A percentile compares a stretch with the other conserved stretches of the same genome.
phyloP scores from a whole-genome alignment of 441 rosid genomes.

The Bocquillonia castaneifolia region DNA sequence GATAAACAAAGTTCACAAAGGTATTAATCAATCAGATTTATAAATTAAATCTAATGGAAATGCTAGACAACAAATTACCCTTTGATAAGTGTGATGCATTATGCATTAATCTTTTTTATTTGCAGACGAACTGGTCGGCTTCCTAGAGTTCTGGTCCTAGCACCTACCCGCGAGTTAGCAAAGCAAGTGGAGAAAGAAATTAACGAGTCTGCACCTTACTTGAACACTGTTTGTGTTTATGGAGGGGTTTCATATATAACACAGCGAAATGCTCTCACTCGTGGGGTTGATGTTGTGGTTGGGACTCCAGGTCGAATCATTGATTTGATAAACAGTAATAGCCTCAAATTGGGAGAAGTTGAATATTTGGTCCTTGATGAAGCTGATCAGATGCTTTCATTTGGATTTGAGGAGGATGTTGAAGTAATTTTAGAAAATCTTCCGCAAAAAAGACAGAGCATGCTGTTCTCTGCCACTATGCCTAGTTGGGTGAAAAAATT shows the following conservation, averaged over 20 bases:
- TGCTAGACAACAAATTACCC: constrained; percentile 30
- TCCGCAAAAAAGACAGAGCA: constrained; percentile 78
- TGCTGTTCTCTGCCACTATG: constrained; percentile 99
- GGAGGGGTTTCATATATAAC: constrained; percentile 91
- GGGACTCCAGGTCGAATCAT: constrained; percentile 98
- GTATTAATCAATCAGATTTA: constrained; percentile 29
- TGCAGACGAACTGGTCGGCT: constrained; percentile 60
- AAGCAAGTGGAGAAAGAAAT: constrained; percentile 97
- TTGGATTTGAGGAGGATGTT: constrained; percentile 96
- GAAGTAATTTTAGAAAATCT: constrained; percentile 84
- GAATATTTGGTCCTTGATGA: constrained; percentile 94
- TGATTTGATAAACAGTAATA: constrained; percentile 68
- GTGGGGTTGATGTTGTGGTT: constrained; percentile 96
- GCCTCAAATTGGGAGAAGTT: constrained; percentile 83
- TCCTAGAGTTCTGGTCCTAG: constrained; percentile 73
- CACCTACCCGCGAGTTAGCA: constrained; percentile 90
- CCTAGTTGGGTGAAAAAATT: constrained; percentile 93
- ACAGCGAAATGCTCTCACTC: constrained; percentile 75
- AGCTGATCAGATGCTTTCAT: constrained; percentile 99
- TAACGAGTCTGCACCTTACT: constrained; percentile 78
- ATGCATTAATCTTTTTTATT: constrained; percentile 20
- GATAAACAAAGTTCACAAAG: constrained; percentile 41
- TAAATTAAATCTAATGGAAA: constrained; percentile 61
- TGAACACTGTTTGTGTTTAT: constrained; percentile 85
- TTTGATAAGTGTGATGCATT: constrained; percentile 16